Percentiles rank a stretch among this genome's conserved stretches.
phyloP scores from a whole-genome alignment of 768 basidiomycete species.

The Mycena metata region DNA sequence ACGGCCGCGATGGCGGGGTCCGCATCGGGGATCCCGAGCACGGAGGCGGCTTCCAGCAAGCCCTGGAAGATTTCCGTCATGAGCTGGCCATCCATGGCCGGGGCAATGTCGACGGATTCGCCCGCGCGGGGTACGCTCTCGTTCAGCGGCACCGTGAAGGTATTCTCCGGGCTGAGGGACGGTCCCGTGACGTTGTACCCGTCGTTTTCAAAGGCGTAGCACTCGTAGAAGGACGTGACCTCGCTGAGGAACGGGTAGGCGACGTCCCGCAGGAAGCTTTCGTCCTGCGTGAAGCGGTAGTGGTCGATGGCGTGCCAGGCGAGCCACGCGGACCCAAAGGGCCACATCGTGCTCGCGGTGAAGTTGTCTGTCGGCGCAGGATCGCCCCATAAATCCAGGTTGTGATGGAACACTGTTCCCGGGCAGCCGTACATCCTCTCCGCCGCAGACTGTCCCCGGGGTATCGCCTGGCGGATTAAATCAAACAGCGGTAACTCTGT shows the following conservation, averaged over 20 bases:
- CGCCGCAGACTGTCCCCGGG: conserved; percentile 12
- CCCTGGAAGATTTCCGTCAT: conserved; percentile 19
- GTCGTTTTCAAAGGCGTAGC: conserved; percentile 16
- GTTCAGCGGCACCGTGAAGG: conserved; percentile 1
- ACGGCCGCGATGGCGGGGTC: conserved; percentile 19
- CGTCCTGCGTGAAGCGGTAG: conserved; percentile 17
- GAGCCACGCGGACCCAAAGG: conserved; percentile 18
- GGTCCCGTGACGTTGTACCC: conserved; percentile 18
- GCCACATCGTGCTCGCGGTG: conserved; percentile 19
- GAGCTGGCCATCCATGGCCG: conserved; percentile 20
- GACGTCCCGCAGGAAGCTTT: conserved; percentile 7
- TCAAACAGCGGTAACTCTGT: conserved; percentile 18
- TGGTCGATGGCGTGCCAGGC: conserved; percentile 24
- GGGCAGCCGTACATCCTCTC: conserved; percentile 21
- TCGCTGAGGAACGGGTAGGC: conserved; percentile 22
- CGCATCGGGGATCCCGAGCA: conserved; percentile 10
- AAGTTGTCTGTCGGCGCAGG: conserved; percentile 21
- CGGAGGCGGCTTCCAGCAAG: conserved; percentile 14
- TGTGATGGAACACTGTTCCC: conserved; percentile 20
- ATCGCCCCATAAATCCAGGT: conserved; percentile 22
- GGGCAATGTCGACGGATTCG: conserved; percentile 16
- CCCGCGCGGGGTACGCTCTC: conserved; percentile 13
- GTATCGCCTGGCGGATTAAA: neutral
- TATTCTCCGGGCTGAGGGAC: conserved; percentile 24
- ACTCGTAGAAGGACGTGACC: conserved; percentile 21